A percentile compares a stretch with the other conserved stretches of the same genome.
Evolutionary conservation across 2,329 filamentous ascomycete species (phyloP).

Genomic region (Fusarium praegraminearum): DNA sequence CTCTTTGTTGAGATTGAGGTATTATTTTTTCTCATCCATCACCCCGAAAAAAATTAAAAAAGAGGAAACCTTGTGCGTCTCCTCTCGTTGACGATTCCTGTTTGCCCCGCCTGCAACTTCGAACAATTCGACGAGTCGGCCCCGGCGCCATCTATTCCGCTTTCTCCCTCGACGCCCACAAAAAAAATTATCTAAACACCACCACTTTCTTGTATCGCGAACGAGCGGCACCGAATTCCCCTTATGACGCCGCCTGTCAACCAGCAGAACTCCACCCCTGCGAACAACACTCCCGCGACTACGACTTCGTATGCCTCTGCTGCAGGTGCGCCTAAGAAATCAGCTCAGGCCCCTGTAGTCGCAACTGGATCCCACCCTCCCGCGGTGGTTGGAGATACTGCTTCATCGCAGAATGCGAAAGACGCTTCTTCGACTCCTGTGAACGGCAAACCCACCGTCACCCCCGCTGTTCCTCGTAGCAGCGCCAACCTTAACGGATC

Average conservation of each 20-base stretch:
- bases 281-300: constrained; percentile 68
- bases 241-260: constrained; percentile 72
- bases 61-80: constrained; percentile 26
- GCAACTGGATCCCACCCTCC: constrained; percentile 67
- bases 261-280: constrained; percentile 66
- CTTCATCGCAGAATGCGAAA: constrained; percentile 68
- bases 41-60: not conserved
- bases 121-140: constrained; percentile 42
- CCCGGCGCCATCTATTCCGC: constrained; percentile 44
- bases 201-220: constrained; percentile 48
- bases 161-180: constrained; percentile 42
- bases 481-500: constrained; percentile 76
- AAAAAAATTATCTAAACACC: constrained; percentile 41
- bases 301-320: constrained; percentile 76
- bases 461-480: constrained; percentile 76
- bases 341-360: constrained; percentile 69
- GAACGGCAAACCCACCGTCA: constrained; percentile 84
- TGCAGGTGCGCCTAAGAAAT: constrained; percentile 73
- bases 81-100: constrained; percentile 31
- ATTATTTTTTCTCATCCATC: constrained; percentile 14
- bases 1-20: constrained; percentile 33
- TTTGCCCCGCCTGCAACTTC: constrained; percentile 40
- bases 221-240: constrained; percentile 49
- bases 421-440: constrained; percentile 78
- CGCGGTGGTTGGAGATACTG: constrained; percentile 67